Percentiles rank a stretch among this genome's conserved stretches.
phyloP scores from a whole-genome alignment of 192 early-diverging fungal genomes.

The Coemansia sp. region DNA sequence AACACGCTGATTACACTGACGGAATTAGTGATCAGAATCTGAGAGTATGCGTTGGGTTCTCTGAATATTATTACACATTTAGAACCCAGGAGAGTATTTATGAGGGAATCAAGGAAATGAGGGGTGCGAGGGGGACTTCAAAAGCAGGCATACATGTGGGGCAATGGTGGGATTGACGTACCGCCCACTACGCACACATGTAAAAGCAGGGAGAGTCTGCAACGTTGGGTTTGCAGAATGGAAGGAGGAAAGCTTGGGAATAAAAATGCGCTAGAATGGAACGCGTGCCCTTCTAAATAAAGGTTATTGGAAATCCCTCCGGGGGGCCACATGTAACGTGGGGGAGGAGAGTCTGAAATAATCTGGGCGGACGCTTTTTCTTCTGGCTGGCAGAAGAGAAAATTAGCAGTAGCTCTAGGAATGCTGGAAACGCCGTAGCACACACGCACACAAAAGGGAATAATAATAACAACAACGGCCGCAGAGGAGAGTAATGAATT shows the following conservation, averaged over 20 bases:
- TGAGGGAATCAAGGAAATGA: too few species aligned
- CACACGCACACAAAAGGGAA: background rate
- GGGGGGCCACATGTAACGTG: background rate
- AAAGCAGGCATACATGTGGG: too few species aligned
- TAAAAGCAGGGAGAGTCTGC: background rate
- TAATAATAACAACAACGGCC: conserved; percentile 14
- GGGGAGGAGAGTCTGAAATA: background rate
- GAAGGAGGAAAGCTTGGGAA: too few species aligned
- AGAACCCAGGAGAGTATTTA: too few species aligned
- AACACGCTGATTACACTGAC: too few species aligned
- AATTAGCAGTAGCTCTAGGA: background rate
- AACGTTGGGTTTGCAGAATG: background rate
- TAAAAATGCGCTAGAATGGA: background rate
- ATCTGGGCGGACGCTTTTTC: too few species aligned
- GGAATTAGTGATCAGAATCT: too few species aligned
- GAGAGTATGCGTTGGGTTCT: too few species aligned
- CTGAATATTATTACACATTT: too few species aligned
- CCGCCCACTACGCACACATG: background rate
- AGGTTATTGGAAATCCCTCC: background rate
- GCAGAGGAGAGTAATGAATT: background rate
- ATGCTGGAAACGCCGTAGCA: conserved; percentile 12
- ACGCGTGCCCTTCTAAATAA: background rate
- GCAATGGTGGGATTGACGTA: background rate
- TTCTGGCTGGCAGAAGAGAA: background rate
- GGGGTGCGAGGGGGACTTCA: too few species aligned